Percentiles rank a stretch among this genome's conserved stretches.
phyloP scores from a whole-genome alignment of 129 eudicot species.

The Solidago caesia region DNA sequence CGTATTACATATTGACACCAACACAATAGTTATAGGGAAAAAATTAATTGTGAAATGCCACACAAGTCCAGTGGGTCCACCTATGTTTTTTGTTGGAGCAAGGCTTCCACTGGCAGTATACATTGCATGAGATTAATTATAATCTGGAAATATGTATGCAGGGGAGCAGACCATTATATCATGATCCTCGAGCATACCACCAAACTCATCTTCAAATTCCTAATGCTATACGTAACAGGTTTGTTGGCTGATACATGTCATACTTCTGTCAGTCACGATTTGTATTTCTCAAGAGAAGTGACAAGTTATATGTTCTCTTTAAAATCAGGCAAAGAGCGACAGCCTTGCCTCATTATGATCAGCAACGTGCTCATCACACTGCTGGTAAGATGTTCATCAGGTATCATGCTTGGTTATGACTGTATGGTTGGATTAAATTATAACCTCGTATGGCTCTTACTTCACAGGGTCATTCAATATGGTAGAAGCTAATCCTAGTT shows the following conservation, averaged over 20 bases:
- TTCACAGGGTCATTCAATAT: constrained; percentile 39
- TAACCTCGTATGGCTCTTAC: constrained; percentile 18
- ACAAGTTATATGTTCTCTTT: neutral
- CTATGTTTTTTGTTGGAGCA: too few species aligned
- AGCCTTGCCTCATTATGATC: constrained; percentile 37
- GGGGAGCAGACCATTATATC: constrained; percentile 41
- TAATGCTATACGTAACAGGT: constrained; percentile 45
- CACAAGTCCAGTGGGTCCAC: neutral
- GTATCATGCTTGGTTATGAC: constrained; percentile 6
- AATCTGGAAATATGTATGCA: constrained; percentile 31
- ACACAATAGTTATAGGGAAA: neutral
- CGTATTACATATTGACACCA: neutral
- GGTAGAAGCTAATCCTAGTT: constrained; percentile 35
- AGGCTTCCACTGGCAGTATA: neutral
- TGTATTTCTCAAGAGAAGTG: neutral
- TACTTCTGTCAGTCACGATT: neutral
- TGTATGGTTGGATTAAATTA: neutral
- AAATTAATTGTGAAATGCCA: neutral
- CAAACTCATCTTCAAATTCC: constrained; percentile 42
- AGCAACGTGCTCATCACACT: constrained; percentile 23
- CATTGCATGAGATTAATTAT: neutral
- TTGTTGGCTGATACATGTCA: constrained; percentile 10
- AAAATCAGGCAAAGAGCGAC: constrained; percentile 30
- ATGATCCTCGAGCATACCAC: constrained; percentile 39
- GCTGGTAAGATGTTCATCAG: constrained; percentile 31